These are phyloP conservation scores for Butyriboletus loyo DNA, from an alignment of 768 basidiomycete genomes.

Conservation along the genomic window DNA sequence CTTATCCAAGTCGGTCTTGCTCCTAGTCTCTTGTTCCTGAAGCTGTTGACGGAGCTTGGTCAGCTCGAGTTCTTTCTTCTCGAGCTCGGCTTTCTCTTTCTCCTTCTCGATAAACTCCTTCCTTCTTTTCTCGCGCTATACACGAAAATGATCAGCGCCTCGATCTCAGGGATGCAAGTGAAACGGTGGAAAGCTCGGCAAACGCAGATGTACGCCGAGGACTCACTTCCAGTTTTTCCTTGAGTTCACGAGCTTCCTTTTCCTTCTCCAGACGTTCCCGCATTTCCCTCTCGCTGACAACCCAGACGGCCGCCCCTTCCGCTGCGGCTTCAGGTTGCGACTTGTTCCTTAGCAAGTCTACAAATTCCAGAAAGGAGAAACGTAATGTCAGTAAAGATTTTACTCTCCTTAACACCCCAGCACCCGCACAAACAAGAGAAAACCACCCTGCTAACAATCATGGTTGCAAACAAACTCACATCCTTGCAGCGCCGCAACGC, in stretches of 20 bases:
- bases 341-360: constrained; percentile 83
- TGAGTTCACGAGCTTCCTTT: constrained; percentile 65
- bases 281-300: constrained; percentile 70
- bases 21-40: constrained; percentile 52
- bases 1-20: constrained; percentile 43
- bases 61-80: constrained; percentile 62
- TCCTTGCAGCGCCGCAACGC: constrained; percentile 87
- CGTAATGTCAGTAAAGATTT: constrained; percentile 25
- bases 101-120: constrained; percentile 46
- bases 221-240: constrained; percentile 66
- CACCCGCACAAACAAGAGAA: constrained; percentile 16
- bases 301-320: constrained; percentile 65
- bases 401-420: constrained; percentile 21
- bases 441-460: constrained; percentile 1
- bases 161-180: neutral
- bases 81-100: constrained; percentile 57
- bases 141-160: constrained; percentile 10
- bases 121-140: constrained; percentile 43
- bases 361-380: neutral
- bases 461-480: constrained; percentile 52
- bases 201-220: constrained; percentile 15
- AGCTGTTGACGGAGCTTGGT: constrained; percentile 50
- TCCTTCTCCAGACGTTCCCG: constrained; percentile 70
- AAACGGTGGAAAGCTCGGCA: constrained; percentile 19
- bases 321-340: constrained; percentile 77